Evolutionary conservation across 2,329 filamentous ascomycete genomes (phyloP), one percentile per base, ranked within the genome.

Genomic region (Sarocladium brachiariae): DNA sequence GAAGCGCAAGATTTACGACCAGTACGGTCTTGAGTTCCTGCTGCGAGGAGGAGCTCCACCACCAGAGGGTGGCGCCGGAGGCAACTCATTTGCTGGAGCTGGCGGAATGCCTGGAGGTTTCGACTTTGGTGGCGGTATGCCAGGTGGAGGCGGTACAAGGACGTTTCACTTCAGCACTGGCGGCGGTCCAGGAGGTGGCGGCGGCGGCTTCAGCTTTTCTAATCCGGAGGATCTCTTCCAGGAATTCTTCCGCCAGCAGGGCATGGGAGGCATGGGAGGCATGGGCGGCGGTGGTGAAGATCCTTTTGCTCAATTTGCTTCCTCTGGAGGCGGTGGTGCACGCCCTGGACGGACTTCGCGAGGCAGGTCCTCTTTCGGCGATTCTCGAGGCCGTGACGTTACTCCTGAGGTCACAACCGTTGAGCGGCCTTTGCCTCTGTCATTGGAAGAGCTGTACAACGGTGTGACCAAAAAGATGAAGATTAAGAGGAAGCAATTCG

Each of bases 381-480:
- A 49, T 21, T 35, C 30, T 16, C 23, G 46, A 31, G 30, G 23
- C 13, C 37, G 51, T 30, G 50, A 47, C 21, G 25, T 23, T 4
- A 89, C 89, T 3, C 87, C 89, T 0, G 92, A 97, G 65, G 87
- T 95, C 16, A 90, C 90, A 0, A 91, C 95, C 1, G 85, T 97
- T 10, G 92, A 97, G 70, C 86, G 88, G 61, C 83, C 87, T 41
- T 68, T 99, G 55, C 81, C 84, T 2, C 73, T 99, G 19, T 82
- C 86, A 2, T 72, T 99, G 30, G 93, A 99, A 67, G 93, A 99
- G 62, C 71, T 97, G 54, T 97, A 82, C 72, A 84, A 78, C 23
- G 93, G 93, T 35, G 82, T 83, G 31, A 89, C 86, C 46, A 99
- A 99, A 80, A 96, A 95, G 77, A 89, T 99, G 78, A 95, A 93